Evolutionary conservation across 139 green algal genomes (phyloP).

Genomic region (Ettlia oleoabundans): DNA sequence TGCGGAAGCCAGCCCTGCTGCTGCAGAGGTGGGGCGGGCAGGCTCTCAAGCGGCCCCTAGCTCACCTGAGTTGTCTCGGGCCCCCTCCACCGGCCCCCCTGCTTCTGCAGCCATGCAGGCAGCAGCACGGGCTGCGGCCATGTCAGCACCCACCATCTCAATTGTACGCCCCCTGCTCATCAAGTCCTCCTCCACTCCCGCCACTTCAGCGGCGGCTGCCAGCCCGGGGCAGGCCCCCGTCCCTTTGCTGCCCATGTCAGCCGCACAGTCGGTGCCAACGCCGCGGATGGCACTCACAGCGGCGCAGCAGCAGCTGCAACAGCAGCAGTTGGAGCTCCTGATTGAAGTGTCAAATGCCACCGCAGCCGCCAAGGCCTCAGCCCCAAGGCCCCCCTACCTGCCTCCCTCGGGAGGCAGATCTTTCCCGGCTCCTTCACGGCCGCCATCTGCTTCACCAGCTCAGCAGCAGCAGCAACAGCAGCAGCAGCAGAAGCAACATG

Average conservation of each 20-base stretch:
- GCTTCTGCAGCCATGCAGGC: not conserved
- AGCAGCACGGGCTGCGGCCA: not conserved
- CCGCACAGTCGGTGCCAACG: not conserved
- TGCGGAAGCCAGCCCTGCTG: not conserved
- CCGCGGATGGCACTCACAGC: not conserved
- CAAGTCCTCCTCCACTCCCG: not conserved
- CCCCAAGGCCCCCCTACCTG: not conserved
- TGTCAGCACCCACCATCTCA: constrained; percentile 1
- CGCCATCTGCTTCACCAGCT: not conserved
- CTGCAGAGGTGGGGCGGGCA: too few species aligned
- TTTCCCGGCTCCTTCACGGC: too few species aligned
- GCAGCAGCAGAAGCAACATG: not conserved
- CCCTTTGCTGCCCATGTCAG: not conserved
- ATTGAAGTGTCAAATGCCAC: not conserved
- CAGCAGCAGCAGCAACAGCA: not conserved
- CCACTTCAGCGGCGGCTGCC: not conserved
- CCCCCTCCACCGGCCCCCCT: not conserved
- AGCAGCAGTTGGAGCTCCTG: not conserved
- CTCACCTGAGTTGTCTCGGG: not conserved
- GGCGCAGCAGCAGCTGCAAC: not conserved
- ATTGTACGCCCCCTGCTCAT: constrained; percentile 6
- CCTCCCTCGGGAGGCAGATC: too few species aligned
- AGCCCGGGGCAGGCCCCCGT: not conserved
- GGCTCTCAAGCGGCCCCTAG: too few species aligned
- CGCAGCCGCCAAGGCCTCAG: not conserved